Conservation (phyloP, 306 rosid genomes). For the Potentilla sterilis region DNA sequence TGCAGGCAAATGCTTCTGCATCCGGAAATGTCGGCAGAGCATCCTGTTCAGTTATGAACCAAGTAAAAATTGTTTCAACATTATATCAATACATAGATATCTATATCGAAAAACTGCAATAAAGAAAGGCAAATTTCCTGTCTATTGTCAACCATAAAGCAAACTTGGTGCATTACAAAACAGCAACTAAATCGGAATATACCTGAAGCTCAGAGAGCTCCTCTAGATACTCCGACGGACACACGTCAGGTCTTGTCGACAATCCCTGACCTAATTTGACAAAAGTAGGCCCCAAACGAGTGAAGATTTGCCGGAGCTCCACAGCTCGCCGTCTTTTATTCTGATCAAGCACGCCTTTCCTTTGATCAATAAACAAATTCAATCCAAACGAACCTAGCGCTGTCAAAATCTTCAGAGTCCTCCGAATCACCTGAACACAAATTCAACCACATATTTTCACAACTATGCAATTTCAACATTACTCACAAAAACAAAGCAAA, state of each 20-base stretch:
- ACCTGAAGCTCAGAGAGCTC: slow-evolving; percentile 93
- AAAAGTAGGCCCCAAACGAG: slow-evolving; percentile 91
- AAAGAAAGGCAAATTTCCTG: neutral
- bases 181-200: neutral
- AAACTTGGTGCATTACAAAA: neutral
- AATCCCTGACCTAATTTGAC: slow-evolving; percentile 93
- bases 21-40: slow-evolving; percentile 87
- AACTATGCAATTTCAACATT: neutral
- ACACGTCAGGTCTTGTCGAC: slow-evolving; percentile 91
- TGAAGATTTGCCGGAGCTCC: slow-evolving; percentile 62
- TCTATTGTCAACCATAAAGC: neutral
- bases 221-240: slow-evolving; percentile 83
- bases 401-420: slow-evolving; percentile 66
- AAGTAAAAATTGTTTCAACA: slow-evolving; percentile 21
- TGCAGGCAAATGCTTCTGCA: slow-evolving; percentile 77
- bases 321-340: slow-evolving; percentile 66
- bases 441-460: neutral
- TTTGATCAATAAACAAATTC: slow-evolving; percentile 59
- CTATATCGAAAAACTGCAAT: too few relatives aligned
- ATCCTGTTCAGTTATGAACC: slow-evolving; percentile 58
- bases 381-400: slow-evolving; percentile 56
- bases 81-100: slow-evolving; percentile 17
- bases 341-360: slow-evolving; percentile 51
- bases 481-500: neutral
- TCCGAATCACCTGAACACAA: slow-evolving; percentile 45